Conservation (phyloP, 2,329 filamentous ascomycete genomes). For the Penicillium sp. region DNA sequence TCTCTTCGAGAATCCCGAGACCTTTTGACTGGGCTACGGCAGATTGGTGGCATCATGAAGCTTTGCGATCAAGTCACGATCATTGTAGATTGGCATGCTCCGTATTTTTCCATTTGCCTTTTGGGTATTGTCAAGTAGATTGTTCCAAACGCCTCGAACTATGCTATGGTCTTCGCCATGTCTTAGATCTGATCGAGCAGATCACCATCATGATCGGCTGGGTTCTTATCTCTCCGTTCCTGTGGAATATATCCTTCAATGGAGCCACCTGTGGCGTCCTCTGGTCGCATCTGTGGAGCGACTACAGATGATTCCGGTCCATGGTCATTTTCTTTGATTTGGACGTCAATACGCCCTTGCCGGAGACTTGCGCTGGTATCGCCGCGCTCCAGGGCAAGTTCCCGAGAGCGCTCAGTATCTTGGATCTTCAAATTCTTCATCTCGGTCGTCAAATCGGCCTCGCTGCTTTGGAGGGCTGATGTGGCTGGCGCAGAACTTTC, state of each 20-base stretch:
- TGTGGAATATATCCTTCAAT: slow-evolving; percentile 44
- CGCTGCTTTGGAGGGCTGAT: no score
- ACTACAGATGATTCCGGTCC: slow-evolving; percentile 15
- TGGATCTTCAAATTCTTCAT: slow-evolving; percentile 24
- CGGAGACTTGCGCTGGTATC: slow-evolving; percentile 28
- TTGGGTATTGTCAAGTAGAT: slow-evolving; percentile 22
- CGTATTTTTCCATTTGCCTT: slow-evolving; percentile 12
- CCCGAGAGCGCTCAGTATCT: slow-evolving; percentile 25
- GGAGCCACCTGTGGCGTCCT: slow-evolving; percentile 38
- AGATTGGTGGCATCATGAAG: background rate
- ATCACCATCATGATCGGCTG: slow-evolving; percentile 44
- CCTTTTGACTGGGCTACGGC: slow-evolving; percentile 7
- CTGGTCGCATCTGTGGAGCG: slow-evolving; percentile 34
- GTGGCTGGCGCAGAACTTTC: slow-evolving; percentile 17
- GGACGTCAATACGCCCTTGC: slow-evolving; percentile 32
- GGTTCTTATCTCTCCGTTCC: slow-evolving; percentile 11
- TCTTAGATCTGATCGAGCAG: slow-evolving; percentile 40
- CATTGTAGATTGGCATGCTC: slow-evolving; percentile 19
- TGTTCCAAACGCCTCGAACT: slow-evolving; percentile 11
- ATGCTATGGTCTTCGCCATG: slow-evolving; percentile 17
- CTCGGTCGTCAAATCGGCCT: slow-evolving; percentile 29
- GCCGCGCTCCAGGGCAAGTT: slow-evolving; percentile 39
- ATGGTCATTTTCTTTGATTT: slow-evolving; percentile 35
- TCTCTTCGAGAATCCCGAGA: slow-evolving; percentile 9
- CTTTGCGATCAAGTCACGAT: slow-evolving; percentile 8